phyloP scores from a whole-genome alignment of 768 basidiomycete genomes.

The Pleurotus salmoneostramineus region DNA sequence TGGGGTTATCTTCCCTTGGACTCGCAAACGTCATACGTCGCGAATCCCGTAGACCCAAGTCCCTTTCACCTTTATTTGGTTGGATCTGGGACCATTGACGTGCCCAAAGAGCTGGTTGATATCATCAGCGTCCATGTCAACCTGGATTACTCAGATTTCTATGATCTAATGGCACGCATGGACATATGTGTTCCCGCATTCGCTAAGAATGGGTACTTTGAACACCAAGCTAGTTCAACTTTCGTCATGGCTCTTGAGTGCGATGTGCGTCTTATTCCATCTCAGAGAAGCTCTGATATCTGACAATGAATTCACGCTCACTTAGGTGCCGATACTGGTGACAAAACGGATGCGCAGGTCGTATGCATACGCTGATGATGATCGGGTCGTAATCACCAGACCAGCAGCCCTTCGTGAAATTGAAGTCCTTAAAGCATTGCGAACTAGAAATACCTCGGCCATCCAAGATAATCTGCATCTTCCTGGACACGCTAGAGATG shows the following conservation, averaged over 20 bases:
- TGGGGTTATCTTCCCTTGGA: slow-evolving; percentile 33
- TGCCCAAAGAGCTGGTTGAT: slow-evolving; percentile 32
- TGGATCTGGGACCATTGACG: slow-evolving; percentile 26
- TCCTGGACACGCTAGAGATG: slow-evolving; percentile 17
- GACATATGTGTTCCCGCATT: slow-evolving; percentile 41
- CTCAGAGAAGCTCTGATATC: background rate
- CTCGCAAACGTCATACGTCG: slow-evolving; percentile 14
- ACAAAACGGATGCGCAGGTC: slow-evolving; percentile 32
- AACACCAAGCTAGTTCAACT: slow-evolving; percentile 35
- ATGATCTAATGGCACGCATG: slow-evolving; percentile 29
- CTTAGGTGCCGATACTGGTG: slow-evolving; percentile 34
- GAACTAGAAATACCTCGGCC: slow-evolving; percentile 19
- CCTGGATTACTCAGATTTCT: slow-evolving; percentile 32
- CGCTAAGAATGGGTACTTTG: slow-evolving; percentile 27
- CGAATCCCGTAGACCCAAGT: slow-evolving; percentile 19
- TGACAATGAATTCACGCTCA: background rate
- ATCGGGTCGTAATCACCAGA: slow-evolving; percentile 30
- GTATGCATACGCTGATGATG: slow-evolving; percentile 34
- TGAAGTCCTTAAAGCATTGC: slow-evolving; percentile 30
- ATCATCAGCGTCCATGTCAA: slow-evolving; percentile 29
- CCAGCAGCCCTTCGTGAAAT: slow-evolving; percentile 37
- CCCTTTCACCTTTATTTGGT: slow-evolving; percentile 28
- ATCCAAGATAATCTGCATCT: background rate
- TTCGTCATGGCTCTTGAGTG: slow-evolving; percentile 35
- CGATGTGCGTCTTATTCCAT: slow-evolving; percentile 18